Conservation (phyloP, 1,284 basidiomycete genomes). For the Puccinia triticina region DNA sequence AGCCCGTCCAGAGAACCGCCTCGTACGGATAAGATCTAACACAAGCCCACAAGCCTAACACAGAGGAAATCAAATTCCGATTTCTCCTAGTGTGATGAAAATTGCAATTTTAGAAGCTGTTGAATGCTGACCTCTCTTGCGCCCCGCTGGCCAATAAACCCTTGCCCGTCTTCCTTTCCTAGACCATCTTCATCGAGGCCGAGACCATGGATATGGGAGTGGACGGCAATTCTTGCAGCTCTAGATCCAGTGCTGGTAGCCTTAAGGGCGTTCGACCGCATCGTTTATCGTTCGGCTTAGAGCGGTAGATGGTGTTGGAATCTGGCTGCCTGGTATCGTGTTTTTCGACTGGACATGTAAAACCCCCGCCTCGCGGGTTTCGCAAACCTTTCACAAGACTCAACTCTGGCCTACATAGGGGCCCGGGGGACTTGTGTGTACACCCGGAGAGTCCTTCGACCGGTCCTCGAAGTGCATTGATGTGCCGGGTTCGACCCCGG, state of each 20-base stretch:
- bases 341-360: no score
- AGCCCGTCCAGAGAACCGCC: conserved; percentile 88
- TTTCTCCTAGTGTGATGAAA: background rate
- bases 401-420: no score
- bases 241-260: conserved; percentile 25
- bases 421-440: no score
- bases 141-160: conserved; percentile 86
- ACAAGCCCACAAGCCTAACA: conserved; percentile 82
- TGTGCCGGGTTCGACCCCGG: no score
- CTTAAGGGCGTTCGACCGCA: conserved; percentile 39
- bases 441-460: no score
- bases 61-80: conserved; percentile 31
- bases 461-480: no score
- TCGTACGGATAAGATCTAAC: conserved; percentile 84
- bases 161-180: conserved; percentile 73
- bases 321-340: no score
- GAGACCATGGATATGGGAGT: conserved; percentile 94
- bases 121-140: conserved; percentile 76
- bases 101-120: background rate
- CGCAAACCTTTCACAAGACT: no score
- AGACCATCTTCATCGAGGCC: conserved; percentile 83
- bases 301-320: background rate
- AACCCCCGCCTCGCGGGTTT: no score
- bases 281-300: background rate
- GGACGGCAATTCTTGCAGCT: conserved; percentile 73